Evolutionary conservation across 176 grass and related monocot genomes (phyloP).

Genomic region (Thalia dealbata): DNA sequence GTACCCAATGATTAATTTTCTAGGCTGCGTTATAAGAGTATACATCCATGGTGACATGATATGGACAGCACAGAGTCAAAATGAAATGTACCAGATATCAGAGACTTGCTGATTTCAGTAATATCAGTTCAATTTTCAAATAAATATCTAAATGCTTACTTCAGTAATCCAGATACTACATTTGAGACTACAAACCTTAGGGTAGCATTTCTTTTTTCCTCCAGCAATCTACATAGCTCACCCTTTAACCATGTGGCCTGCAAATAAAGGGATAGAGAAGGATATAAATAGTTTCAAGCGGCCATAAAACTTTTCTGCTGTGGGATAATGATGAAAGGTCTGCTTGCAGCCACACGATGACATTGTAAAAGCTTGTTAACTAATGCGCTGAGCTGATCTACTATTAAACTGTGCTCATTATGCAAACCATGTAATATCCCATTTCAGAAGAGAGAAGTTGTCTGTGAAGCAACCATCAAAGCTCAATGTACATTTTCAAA

Average conservation of each 20-base stretch:
- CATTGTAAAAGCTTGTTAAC: background rate
- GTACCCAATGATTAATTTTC: background rate
- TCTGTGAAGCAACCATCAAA: background rate
- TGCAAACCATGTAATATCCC: background rate
- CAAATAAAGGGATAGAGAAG: conserved; percentile 1
- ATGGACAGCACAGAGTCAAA: background rate
- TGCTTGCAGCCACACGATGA: background rate
- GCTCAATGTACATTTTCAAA: background rate
- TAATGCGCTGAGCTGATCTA: background rate
- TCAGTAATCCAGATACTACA: background rate
- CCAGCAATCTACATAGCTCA: conserved; percentile 79
- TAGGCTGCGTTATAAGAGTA: background rate
- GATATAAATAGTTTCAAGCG: background rate
- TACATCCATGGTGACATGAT: background rate
- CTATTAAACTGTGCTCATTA: background rate
- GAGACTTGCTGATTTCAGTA: background rate
- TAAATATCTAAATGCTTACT: background rate
- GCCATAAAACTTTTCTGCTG: background rate
- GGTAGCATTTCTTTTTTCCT: conserved; percentile 85
- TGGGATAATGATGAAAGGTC: background rate
- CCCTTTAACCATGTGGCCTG: conserved; percentile 87
- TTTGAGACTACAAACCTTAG: conserved; percentile 49
- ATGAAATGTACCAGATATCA: background rate
- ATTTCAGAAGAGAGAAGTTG: background rate
- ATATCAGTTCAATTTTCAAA: background rate